A percentile compares a stretch with the other conserved stretches of the same genome.
Conservation (phyloP, 768 basidiomycete species). For the Russula sp. region DNA sequence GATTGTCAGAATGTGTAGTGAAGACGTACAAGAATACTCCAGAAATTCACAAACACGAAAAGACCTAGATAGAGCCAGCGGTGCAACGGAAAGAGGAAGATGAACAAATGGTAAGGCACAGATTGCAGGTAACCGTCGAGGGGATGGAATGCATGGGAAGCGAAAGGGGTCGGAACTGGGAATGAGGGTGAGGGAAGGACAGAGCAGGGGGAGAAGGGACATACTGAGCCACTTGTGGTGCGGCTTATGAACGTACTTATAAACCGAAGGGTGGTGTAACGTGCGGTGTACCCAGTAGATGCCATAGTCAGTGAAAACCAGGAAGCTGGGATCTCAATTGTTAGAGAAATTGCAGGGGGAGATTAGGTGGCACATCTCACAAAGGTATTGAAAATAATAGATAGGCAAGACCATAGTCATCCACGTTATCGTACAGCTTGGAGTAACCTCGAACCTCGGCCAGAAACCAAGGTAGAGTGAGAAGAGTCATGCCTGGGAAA, state of each 20-base stretch:
- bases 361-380: conserved; percentile 35
- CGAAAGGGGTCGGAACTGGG: conserved; percentile 92
- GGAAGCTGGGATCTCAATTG: conserved; percentile 43
- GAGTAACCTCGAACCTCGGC: conserved; percentile 85
- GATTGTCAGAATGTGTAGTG: background rate
- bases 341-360: background rate
- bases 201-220: conserved; percentile 29
- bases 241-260: conserved; percentile 92
- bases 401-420: conserved; percentile 74
- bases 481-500: conserved; percentile 73
- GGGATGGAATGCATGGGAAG: conserved; percentile 96
- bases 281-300: conserved; percentile 97
- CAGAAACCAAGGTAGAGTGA: conserved; percentile 93
- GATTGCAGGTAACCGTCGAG: conserved; percentile 93
- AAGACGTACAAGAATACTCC: conserved; percentile 82
- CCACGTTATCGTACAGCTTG: conserved; percentile 66
- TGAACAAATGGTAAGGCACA: conserved; percentile 89
- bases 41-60: conserved; percentile 89
- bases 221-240: conserved; percentile 98
- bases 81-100: conserved; percentile 86
- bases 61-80: conserved; percentile 75
- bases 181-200: background rate
- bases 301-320: conserved; percentile 83
- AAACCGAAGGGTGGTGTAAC: conserved; percentile 77
- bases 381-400: conserved; percentile 58